Evolutionary conservation across 2,329 filamentous ascomycete genomes (phyloP).

Genomic region (Nakataea oryzae): DNA sequence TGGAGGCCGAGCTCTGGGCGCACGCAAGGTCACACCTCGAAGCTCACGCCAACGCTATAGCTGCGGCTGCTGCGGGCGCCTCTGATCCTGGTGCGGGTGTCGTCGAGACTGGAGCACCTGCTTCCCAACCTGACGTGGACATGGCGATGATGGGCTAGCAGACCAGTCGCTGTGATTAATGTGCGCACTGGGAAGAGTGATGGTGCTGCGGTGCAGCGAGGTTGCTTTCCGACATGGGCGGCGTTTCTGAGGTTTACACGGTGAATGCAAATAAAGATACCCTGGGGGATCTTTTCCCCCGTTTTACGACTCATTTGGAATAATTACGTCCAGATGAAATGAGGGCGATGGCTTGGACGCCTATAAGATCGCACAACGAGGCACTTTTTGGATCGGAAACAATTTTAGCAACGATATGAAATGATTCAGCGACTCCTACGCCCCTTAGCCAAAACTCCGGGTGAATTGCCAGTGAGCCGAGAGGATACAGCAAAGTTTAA

Average conservation of each 20-base stretch:
- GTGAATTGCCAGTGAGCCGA: not conserved
- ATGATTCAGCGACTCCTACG: not conserved
- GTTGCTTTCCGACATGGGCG: not conserved
- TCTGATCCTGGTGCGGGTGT: not conserved
- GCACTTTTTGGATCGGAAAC: not conserved
- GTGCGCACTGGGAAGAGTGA: not conserved
- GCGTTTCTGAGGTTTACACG: not conserved
- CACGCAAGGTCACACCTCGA: conserved; percentile 46
- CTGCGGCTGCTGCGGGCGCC: not conserved
- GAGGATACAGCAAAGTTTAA: not conserved
- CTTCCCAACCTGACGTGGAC: not conserved
- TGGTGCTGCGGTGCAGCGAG: no score
- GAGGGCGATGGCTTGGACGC: not conserved
- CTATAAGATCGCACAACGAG: no score
- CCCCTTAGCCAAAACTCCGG: not conserved
- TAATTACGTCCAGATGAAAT: not conserved
- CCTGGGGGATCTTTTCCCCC: not conserved
- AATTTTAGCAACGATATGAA: not conserved
- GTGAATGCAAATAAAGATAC: not conserved
- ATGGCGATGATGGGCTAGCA: not conserved
- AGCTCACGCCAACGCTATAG: not conserved
- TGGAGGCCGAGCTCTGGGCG: conserved; percentile 72
- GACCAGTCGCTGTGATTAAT: not conserved
- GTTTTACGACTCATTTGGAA: not conserved
- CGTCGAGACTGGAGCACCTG: no score